These are phyloP conservation scores for Neofusicoccum ribis DNA, from an alignment of 2,329 filamentous ascomycete species.

Conservation along the genomic window DNA sequence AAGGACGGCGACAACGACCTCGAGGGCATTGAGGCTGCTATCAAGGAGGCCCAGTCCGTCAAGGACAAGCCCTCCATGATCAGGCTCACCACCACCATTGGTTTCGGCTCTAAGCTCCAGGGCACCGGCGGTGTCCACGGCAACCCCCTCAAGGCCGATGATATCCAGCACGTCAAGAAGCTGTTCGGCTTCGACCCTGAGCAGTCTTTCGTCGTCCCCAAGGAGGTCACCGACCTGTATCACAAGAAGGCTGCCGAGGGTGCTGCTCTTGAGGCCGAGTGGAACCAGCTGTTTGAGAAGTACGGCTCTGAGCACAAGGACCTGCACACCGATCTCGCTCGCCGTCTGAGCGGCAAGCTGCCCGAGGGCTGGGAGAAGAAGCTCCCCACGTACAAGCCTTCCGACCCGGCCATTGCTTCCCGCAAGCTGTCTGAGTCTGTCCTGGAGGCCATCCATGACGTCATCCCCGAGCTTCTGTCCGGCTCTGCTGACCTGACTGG, in stretches of 20 bases:
- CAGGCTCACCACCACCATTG: slow-evolving; percentile 96
- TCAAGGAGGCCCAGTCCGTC: slow-evolving; percentile 80
- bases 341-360: slow-evolving; percentile 78
- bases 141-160: slow-evolving; percentile 90
- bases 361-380: slow-evolving; percentile 95
- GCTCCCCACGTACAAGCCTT: slow-evolving; percentile 86
- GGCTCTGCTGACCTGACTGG: slow-evolving; percentile 97
- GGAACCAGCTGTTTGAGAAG: slow-evolving; percentile 89
- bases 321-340: slow-evolving; percentile 77
- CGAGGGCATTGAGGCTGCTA: slow-evolving; percentile 81
- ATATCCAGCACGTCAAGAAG: slow-evolving; percentile 89
- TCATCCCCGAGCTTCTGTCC: slow-evolving; percentile 86
- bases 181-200: slow-evolving; percentile 96
- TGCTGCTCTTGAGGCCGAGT: slow-evolving; percentile 87
- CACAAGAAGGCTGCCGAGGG: slow-evolving; percentile 81
- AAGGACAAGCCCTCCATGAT: slow-evolving; percentile 97
- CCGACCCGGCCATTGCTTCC: slow-evolving; percentile 81
- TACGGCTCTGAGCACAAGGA: slow-evolving; percentile 77
- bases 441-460: slow-evolving; percentile 79
- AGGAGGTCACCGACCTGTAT: slow-evolving; percentile 92
- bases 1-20: slow-evolving; percentile 87
- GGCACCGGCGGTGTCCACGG: slow-evolving; percentile 96
- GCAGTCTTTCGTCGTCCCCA: slow-evolving; percentile 87
- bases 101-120: slow-evolving; percentile 89
- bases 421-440: slow-evolving; percentile 96